These are phyloP conservation scores for Aspergillus sp. DNA, from an alignment of 2,329 filamentous ascomycete genomes.

Conservation along the genomic window DNA sequence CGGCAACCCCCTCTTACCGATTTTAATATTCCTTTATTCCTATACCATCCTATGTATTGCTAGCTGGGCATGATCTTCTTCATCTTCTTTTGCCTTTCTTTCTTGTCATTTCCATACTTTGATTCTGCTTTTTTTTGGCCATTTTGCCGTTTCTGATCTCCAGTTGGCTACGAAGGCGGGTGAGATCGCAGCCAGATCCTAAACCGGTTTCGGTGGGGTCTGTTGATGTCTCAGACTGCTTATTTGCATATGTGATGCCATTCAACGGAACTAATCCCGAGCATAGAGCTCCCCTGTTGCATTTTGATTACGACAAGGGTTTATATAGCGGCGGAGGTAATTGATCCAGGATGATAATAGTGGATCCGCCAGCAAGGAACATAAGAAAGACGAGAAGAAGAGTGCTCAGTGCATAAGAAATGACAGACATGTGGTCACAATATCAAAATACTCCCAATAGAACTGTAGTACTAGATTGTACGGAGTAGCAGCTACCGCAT, in stretches of 20 bases:
- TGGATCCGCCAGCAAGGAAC: slow-evolving; percentile 14
- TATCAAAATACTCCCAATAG: not conserved
- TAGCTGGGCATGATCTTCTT: slow-evolving; percentile 41
- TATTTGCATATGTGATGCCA: slow-evolving; percentile 32
- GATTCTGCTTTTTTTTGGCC: slow-evolving; percentile 24
- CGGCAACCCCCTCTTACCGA: slow-evolving; percentile 27
- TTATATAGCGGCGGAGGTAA: slow-evolving; percentile 22
- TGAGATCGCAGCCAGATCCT: slow-evolving; percentile 26
- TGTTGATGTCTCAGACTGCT: slow-evolving; percentile 23
- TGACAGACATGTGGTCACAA: slow-evolving; percentile 13
- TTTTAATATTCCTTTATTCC: slow-evolving; percentile 34
- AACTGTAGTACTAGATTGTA: not conserved
- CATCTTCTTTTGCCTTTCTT: slow-evolving; percentile 23
- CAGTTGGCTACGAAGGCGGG: slow-evolving; percentile 24
- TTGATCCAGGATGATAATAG: slow-evolving; percentile 16
- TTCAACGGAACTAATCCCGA: slow-evolving; percentile 25
- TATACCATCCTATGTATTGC: slow-evolving; percentile 43
- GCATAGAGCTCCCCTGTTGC: slow-evolving; percentile 21
- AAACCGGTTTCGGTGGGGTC: slow-evolving; percentile 28
- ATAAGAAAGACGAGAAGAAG: slow-evolving; percentile 15
- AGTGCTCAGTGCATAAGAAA: slow-evolving; percentile 18
- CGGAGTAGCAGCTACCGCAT: not conserved
- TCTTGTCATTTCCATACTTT: slow-evolving; percentile 20
- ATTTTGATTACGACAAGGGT: slow-evolving; percentile 17
- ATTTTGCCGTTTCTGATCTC: slow-evolving; percentile 23